Base-by-base conservation (phyloP, 208 protist species). In the Naegleria lovaniensis region DNA sequence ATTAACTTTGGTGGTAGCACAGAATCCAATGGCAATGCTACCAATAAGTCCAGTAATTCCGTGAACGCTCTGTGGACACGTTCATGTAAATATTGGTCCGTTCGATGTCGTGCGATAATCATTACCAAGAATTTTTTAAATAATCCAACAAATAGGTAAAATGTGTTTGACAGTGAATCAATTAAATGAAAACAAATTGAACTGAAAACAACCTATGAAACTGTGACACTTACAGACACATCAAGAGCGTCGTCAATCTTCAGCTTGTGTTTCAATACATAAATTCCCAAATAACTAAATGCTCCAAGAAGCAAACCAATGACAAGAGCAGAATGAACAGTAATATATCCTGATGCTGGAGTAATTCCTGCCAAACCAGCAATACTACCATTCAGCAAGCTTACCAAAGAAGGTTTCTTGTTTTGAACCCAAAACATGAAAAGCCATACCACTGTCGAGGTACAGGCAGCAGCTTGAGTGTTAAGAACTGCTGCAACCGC, bases 171-270 rank as follows among this genome's bases (percentile, higher is more conserved):
- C 15, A 19, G 51, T 58, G 51, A 58, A 58, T 19, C 19, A 29
- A 29, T 67, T 4, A 67, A 67, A 29, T 67, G 55, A 67, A 67
- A 67, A 29, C 11, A 29, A 67, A 79, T 36, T 79, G 19, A 79
- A 11, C 7, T 0, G 36, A 36, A 15, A 36, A 36, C 25, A 36
- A 11, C 9, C 0, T 79, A 36, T 79, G 6, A 75, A n/a, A 75
- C 3, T 36, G 36, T 36, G 7, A 79, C n/a, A 25, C 83, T 90
- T 79, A 79, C 48, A 40, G 33, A 58, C 16, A 95, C 94, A 90
- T 96, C 94, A 9, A 96, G 90, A 16, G 94, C 94, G 91, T 95
- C 94, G 91, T 96, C 95, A 52, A 96, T 94, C 5, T 90, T 76
- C 0, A 94, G 38, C 76, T 93, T 92, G 29, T 94, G 55, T 90